Evolutionary conservation across 352 stramenopile genomes (phyloP), one percentile per base, ranked within the genome.

Genomic region (Thalassiosira hispida): DNA sequence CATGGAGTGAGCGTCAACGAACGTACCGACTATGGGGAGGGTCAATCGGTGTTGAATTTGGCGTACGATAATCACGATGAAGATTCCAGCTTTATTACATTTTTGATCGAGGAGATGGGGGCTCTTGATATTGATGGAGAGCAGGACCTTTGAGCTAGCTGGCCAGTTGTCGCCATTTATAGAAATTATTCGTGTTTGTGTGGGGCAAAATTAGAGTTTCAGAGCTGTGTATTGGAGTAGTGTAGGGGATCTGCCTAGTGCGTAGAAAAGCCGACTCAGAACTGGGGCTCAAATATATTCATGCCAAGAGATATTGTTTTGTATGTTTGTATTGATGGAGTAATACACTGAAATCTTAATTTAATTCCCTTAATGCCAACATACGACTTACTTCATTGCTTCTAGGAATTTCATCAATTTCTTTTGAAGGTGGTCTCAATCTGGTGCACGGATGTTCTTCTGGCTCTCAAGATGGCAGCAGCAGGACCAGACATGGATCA

Each of bases 231-330:
- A 3, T 38, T 9, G 31, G 68, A 65, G 66, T 81, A 61, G 65
- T 73, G 72, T 79, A 66, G 66, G 63, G 31, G 71, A 86, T 78
- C 85, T 86, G 73, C 68, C 79, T 75, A 87, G 73, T 85, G 86
- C 87, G 76, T 88, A 89, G 83, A 94, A 94, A 77, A 91, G 93
- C 75, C 89, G 88, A 85, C 90, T 94, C 84, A 94, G 89, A 95
- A 95, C 88, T 95, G 90, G 87, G 92, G 81, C 87, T 38, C 31
- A 38, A 8, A 3, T 38, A 8, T 38, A 8, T 38, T 3, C 8
- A 8, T 38, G 31, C 8, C 8, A 8, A 38, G 31, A 38, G 31
- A 38, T 38, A 9, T 38, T 38, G 8, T 38, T 38, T 38, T 8
- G 3, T 38, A 9, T 38, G 3, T 8, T 38, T 38, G 31, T 38